phyloP scores from a whole-genome alignment of 169 alveolate genomes.

The Cryptosporidium bovis region DNA sequence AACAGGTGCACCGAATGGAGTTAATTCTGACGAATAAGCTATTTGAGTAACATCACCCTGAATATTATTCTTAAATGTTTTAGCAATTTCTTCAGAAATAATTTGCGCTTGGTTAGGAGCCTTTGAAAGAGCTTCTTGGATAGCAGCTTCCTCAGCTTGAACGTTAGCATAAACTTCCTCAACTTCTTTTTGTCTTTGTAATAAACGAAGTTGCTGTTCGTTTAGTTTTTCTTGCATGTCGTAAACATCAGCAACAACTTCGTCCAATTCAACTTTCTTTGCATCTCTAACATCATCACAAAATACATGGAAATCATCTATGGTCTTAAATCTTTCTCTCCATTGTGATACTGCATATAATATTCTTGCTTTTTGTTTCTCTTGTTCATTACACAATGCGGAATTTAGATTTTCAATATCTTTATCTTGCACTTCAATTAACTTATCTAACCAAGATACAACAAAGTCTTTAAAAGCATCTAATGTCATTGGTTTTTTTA shows the following conservation, averaged over 20 bases:
- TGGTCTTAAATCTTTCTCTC: constrained; percentile 73
- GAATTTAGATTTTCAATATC: constrained; percentile 66
- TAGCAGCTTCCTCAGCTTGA: constrained; percentile 75
- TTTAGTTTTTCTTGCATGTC: constrained; percentile 72
- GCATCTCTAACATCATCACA: constrained; percentile 73
- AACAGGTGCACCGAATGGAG: constrained; percentile 75
- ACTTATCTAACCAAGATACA: constrained; percentile 64
- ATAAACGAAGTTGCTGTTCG: constrained; percentile 65
- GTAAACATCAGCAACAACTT: constrained; percentile 72
- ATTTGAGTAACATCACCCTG: constrained; percentile 75
- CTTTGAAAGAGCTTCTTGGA: constrained; percentile 60
- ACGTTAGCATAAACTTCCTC: constrained; percentile 71
- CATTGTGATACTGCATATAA: constrained; percentile 66
- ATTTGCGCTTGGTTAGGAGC: constrained; percentile 58
- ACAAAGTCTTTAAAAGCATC: constrained; percentile 64
- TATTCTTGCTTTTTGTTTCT: constrained; percentile 67
- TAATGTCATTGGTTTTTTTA: constrained; percentile 48
- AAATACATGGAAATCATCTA: constrained; percentile 70
- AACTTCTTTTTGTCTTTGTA: constrained; percentile 68
- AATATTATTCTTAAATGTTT: constrained; percentile 49
- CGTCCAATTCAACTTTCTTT: constrained; percentile 70
- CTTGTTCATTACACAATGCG: constrained; percentile 55
- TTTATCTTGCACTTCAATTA: constrained; percentile 55
- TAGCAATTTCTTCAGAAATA: constrained; percentile 74
- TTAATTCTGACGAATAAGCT: constrained; percentile 66